phyloP scores from a whole-genome alignment of 108 stramenopile species.

The Skeletonema potamos region DNA sequence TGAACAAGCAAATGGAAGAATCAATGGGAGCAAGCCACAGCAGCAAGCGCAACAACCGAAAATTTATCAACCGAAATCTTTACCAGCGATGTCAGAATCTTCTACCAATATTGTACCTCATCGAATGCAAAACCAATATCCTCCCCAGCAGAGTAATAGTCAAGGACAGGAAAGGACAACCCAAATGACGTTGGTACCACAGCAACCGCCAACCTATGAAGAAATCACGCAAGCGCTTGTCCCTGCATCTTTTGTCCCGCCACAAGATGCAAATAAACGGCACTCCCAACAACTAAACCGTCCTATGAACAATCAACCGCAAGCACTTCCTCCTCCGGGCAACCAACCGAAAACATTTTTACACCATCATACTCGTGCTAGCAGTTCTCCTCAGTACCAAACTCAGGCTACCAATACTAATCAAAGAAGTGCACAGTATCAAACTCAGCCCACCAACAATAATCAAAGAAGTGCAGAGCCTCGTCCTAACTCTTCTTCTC shows the following conservation, averaged over 20 bases:
- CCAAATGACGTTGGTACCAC: background rate
- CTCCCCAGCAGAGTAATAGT: background rate
- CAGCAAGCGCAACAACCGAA: background rate
- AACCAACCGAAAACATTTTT: background rate
- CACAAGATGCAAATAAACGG: background rate
- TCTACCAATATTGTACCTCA: background rate
- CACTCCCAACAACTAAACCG: background rate
- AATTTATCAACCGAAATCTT: background rate
- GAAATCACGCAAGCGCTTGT: slow-evolving; percentile 18
- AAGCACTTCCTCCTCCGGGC: background rate
- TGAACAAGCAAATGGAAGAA: background rate
- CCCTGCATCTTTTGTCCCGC: background rate
- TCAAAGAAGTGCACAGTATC: background rate
- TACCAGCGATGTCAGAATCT: background rate
- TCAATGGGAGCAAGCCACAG: background rate
- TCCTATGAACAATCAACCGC: background rate
- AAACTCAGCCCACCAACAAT: background rate
- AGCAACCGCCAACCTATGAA: slow-evolving; percentile 27
- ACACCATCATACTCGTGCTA: background rate
- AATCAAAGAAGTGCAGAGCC: background rate
- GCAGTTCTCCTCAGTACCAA: background rate
- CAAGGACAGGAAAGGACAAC: background rate
- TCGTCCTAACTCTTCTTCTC: background rate
- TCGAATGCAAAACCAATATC: background rate
- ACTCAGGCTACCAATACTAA: background rate